Evolutionary conservation across 345 rosid genomes (phyloP).

Genomic region (Moricandia arvensis): DNA sequence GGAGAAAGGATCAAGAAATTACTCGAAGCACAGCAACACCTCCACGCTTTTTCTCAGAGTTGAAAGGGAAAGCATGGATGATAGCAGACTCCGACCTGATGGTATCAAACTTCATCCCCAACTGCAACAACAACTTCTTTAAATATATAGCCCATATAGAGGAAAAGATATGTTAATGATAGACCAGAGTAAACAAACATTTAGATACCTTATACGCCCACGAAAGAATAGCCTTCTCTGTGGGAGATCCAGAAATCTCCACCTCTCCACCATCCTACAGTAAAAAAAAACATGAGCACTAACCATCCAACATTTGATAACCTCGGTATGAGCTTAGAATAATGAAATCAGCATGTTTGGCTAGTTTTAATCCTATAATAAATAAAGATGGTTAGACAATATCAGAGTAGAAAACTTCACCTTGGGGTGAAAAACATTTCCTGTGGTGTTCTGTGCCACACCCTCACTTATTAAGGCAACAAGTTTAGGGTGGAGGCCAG

Average conservation of each 20-base stretch:
- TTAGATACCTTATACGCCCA: conserved; percentile 86
- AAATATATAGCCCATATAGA: conserved; percentile 17
- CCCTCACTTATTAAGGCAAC: conserved; percentile 67
- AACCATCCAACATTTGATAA: conserved; percentile 23
- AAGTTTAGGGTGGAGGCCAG: conserved; percentile 43
- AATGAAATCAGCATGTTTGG: no score
- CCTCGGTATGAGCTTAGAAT: background rate
- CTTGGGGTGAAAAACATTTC: conserved; percentile 81
- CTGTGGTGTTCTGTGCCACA: conserved; percentile 81
- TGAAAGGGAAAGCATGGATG: conserved; percentile 91
- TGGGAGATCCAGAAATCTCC: conserved; percentile 93
- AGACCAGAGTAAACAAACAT: conserved; percentile 12
- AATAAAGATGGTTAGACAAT: no score
- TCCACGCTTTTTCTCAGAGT: conserved; percentile 97
- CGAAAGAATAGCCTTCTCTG: conserved; percentile 93
- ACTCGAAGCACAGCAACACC: conserved; percentile 87
- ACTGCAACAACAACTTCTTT: conserved; percentile 49
- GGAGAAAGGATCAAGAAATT: conserved; percentile 29
- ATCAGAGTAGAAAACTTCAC: conserved; percentile 29
- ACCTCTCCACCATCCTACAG: conserved; percentile 76
- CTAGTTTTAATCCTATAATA: no score
- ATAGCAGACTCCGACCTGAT: conserved; percentile 65
- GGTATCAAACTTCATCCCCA: conserved; percentile 86
- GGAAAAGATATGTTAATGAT: conserved; percentile 3
- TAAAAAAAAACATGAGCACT: conserved; percentile 15